Evolutionary conservation across 1,139 yeast genomes (phyloP).

Genomic region (Yamadazyma siamensis): DNA sequence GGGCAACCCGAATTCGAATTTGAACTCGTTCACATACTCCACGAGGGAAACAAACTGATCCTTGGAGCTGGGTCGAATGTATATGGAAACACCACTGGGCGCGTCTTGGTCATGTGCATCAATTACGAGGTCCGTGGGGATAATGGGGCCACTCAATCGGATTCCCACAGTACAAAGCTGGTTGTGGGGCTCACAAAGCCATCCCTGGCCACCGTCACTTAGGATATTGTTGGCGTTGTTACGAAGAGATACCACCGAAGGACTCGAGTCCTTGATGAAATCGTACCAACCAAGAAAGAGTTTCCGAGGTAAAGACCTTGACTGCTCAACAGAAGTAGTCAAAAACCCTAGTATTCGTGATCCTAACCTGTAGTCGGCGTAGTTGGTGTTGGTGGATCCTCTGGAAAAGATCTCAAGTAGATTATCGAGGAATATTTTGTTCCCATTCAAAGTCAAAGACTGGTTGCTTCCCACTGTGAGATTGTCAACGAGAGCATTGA

Average conservation of each 20-base stretch:
- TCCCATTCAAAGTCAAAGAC: conserved; percentile 7
- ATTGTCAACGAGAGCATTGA: conserved; percentile 28
- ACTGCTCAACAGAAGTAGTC: conserved; percentile 20
- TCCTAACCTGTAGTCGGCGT: conserved; percentile 41
- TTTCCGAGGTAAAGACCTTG: conserved; percentile 21
- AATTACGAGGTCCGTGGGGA: conserved; percentile 35
- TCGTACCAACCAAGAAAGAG: conserved; percentile 43
- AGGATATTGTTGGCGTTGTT: conserved; percentile 40
- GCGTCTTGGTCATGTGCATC: conserved; percentile 13
- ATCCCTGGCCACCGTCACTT: conserved; percentile 30
- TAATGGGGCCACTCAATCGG: conserved; percentile 29
- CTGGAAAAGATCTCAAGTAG: conserved; percentile 33
- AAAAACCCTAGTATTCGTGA: conserved; percentile 42
- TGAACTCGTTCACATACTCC: conserved; percentile 18
- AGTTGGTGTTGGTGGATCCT: conserved; percentile 37
- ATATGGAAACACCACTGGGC: conserved; percentile 21
- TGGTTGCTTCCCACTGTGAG: conserved; percentile 9
- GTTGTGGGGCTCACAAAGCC: conserved; percentile 29
- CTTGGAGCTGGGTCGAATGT: conserved; percentile 26
- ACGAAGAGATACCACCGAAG: conserved; percentile 24
- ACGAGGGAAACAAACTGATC: conserved; percentile 14
- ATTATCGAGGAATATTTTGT: conserved; percentile 20
- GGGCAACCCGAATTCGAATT: conserved; percentile 9
- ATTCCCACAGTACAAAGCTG: conserved; percentile 33
- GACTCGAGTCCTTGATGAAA: conserved; percentile 22